Evolutionary conservation across 345 rosid genomes (phyloP), one percentile per base, ranked within the genome.

Genomic region (Euphorbia lathyris): DNA sequence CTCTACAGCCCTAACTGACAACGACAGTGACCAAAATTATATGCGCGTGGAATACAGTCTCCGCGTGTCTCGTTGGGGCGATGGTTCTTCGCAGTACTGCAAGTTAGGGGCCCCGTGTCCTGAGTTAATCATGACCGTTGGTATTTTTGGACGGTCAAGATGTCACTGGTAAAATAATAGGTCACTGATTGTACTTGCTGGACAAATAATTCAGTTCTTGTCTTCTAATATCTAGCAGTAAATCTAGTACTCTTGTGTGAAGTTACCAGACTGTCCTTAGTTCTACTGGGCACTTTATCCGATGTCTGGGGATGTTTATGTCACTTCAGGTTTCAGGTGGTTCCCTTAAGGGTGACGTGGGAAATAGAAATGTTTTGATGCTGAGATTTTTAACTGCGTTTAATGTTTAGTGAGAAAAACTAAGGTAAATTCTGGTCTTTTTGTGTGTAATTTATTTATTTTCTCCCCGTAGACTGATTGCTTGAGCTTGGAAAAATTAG

Each of bases 181-280:
- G 62, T 27, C 62, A 27, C 38, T 58, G 62, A 58, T 58, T 58
- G 62, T 58, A 58, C 62, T 27, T 11, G 13, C n/a, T 34, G 62
- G 62, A 58, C 62, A 58, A 58, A 58, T 58, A 58, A 58, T 58
- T 58, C 62, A 58, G 38, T 16, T 27, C 36, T 58, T 29, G 62
- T 58, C 62, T 27, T 58, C 2, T 58, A 58, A 58, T 58, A 58
- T 58, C 62, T 58, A 58, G 62, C 62, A 58, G 20, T 58, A 58
- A 58, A 58, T 58, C 62, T 58, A 58, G 8, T 20, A 58, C 38
- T 27, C 62, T 26, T 19, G 19, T 14, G 6, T 27, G 38, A 3
- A 58, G 17, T 58, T 58, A 58, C 62, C 1, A 2, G 0, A 29
- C 38, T 55, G 3, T 30, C 10, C 60, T 34, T 56, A 12, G 3